Conservation (phyloP, 192 early-diverging fungal species). For the Phycomyces blakesleeanus region DNA sequence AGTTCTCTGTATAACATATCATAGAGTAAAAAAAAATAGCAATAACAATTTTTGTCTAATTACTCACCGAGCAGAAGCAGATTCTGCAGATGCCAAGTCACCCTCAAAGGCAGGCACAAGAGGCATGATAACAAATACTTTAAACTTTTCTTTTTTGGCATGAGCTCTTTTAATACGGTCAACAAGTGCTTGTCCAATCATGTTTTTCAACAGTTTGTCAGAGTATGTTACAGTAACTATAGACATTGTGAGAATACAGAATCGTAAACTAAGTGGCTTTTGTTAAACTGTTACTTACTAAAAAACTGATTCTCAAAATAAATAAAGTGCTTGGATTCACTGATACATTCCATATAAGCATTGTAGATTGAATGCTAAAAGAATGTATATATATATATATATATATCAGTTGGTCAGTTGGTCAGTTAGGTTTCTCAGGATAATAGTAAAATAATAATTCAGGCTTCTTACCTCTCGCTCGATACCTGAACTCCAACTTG, state of each 20-base stretch:
- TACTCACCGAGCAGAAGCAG: conserved; percentile 50
- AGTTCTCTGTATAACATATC: too few species aligned
- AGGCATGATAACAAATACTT: conserved; percentile 79
- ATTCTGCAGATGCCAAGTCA: conserved; percentile 69
- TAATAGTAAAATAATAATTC: not conserved
- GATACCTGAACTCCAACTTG: conserved; percentile 71
- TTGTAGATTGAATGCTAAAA: conserved; percentile 74
- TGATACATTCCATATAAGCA: conserved; percentile 77
- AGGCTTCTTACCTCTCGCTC: conserved; percentile 32
- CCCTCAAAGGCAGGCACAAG: conserved; percentile 85
- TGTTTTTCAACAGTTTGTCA: conserved; percentile 65
- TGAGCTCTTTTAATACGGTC: conserved; percentile 74
- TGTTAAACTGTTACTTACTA: conserved; percentile 39
- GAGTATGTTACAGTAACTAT: conserved; percentile 47
- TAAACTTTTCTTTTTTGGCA: conserved; percentile 61
- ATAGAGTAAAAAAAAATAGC: not conserved
- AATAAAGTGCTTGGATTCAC: conserved; percentile 79
- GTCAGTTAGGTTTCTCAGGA: too few species aligned
- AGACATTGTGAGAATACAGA: too few species aligned
- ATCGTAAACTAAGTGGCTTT: not conserved
- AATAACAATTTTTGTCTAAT: not conserved
- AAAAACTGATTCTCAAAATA: conserved; percentile 97
- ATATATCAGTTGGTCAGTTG: too few species aligned
- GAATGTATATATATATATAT: not conserved
- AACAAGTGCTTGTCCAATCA: conserved; percentile 76